Evolutionary conservation across 805 yeast species (phyloP).

Genomic region (Candida ascalaphidarum): DNA sequence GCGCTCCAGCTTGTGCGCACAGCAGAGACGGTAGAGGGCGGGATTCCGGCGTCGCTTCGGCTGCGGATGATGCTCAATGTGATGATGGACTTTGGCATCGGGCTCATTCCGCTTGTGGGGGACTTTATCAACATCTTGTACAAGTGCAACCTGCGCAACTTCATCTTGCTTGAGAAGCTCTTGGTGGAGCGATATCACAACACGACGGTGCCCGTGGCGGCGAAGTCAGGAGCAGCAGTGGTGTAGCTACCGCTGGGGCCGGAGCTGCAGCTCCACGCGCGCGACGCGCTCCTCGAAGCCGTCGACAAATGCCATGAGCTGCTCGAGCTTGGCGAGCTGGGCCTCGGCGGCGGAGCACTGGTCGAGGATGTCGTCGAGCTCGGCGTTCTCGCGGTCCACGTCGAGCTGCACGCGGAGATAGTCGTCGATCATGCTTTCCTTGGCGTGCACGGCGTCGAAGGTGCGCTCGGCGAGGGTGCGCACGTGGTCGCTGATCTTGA

Average conservation of each 20-base stretch:
- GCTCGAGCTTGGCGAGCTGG: slow-evolving; percentile 46
- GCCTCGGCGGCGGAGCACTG: slow-evolving; percentile 44
- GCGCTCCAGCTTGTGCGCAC: slow-evolving; percentile 21
- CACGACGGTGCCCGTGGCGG: background rate
- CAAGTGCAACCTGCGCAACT: slow-evolving; percentile 17
- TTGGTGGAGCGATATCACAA: slow-evolving; percentile 22
- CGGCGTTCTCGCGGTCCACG: slow-evolving; percentile 32
- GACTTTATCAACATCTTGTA: slow-evolving; percentile 13
- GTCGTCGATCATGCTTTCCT: slow-evolving; percentile 19
- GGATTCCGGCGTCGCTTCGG: slow-evolving; percentile 21
- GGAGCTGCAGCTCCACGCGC: slow-evolving; percentile 8
- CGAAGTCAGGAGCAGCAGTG: background rate
- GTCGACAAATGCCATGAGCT: slow-evolving; percentile 27
- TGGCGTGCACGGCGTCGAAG: slow-evolving; percentile 18
- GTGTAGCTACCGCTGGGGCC: background rate
- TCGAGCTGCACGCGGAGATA: slow-evolving; percentile 10
- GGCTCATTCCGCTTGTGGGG: slow-evolving; percentile 20
- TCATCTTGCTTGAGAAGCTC: slow-evolving; percentile 22
- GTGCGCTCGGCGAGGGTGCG: slow-evolving; percentile 36
- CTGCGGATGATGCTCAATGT: slow-evolving; percentile 31
- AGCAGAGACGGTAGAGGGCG: slow-evolving; percentile 29
- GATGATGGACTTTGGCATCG: slow-evolving; percentile 30
- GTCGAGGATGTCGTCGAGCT: slow-evolving; percentile 29
- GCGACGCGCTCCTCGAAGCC: slow-evolving; percentile 12
- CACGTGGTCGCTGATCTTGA: slow-evolving; percentile 51